These are phyloP conservation scores for Cercophora sp. DNA, from an alignment of 495 filamentous ascomycete species.

Conservation along the genomic window DNA sequence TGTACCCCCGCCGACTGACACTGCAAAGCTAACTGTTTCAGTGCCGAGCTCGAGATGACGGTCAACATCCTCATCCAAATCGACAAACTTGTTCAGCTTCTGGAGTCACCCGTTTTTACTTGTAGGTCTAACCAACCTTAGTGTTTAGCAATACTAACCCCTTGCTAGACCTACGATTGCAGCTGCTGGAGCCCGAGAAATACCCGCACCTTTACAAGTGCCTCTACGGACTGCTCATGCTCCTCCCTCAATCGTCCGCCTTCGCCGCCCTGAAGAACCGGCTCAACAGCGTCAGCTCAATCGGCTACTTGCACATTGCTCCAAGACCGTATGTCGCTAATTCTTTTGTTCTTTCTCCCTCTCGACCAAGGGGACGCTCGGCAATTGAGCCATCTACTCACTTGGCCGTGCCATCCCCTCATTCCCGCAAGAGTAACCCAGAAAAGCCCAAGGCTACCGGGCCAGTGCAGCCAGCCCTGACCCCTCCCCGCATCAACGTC, in stretches of 20 bases:
- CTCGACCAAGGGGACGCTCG: conserved; percentile 17
- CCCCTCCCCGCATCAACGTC: too few species aligned
- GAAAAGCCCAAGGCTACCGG: too few species aligned
- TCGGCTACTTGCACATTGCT: conserved; percentile 86
- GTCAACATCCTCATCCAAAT: conserved; percentile 99
- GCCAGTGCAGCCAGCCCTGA: too few species aligned
- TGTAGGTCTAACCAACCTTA: conserved; percentile 50
- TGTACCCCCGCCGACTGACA: conserved; percentile 20
- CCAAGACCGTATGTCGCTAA: conserved; percentile 68
- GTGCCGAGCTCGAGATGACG: conserved; percentile 97
- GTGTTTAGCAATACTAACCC: neutral
- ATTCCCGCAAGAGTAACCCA: too few species aligned
- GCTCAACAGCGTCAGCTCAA: conserved; percentile 91
- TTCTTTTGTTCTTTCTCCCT: conserved; percentile 14
- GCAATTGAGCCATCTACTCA: conserved; percentile 37
- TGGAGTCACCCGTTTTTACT: conserved; percentile 97
- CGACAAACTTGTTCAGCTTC: conserved; percentile 95
- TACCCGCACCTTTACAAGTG: conserved; percentile 98
- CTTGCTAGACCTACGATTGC: conserved; percentile 76
- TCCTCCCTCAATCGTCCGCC: conserved; percentile 92
- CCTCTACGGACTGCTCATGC: conserved; percentile 95
- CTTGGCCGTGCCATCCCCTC: conserved; percentile 25
- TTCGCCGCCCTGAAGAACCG: conserved; percentile 97
- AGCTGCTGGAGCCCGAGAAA: conserved; percentile 96
- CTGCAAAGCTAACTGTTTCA: conserved; percentile 35